Conservation (phyloP, 441 rosid species). For the Adansonia rubrostipa region DNA sequence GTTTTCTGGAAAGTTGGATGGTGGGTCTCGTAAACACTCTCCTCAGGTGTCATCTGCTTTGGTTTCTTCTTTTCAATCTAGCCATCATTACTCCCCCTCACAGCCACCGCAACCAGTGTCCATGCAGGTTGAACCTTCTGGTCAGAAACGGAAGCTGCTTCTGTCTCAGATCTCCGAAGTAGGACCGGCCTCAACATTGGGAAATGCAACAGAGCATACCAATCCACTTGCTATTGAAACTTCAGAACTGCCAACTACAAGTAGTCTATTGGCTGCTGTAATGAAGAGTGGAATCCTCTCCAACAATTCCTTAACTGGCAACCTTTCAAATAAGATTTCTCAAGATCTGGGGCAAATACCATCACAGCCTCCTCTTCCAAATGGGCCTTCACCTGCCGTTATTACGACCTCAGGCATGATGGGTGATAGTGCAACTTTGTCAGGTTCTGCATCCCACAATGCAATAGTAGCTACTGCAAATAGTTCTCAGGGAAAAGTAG, state of each 20-base stretch:
- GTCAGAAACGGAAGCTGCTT: constrained; percentile 41
- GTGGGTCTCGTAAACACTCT: constrained; percentile 32
- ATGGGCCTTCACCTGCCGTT: constrained; percentile 37
- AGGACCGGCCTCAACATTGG: constrained; percentile 40
- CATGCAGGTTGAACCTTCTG: constrained; percentile 44
- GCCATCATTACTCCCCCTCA: constrained; percentile 31
- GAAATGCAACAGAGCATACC: constrained; percentile 41
- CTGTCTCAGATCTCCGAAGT: constrained; percentile 40
- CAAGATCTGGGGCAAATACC: constrained; percentile 40
- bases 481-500: constrained; percentile 46
- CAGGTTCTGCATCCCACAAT: constrained; percentile 41
- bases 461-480: constrained; percentile 29
- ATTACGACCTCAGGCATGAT: constrained; percentile 41
- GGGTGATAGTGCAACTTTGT: constrained; percentile 36
- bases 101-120: constrained; percentile 37
- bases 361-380: constrained; percentile 48
- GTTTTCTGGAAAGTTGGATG: constrained; percentile 47
- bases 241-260: constrained; percentile 52
- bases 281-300: constrained; percentile 73
- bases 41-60: constrained; percentile 36
- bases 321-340: constrained; percentile 36
- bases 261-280: constrained; percentile 73
- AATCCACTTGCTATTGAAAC: constrained; percentile 45
- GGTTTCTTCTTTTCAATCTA: constrained; percentile 36
- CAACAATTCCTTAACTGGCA: constrained; percentile 39